These are phyloP conservation scores for Fonsecaea multimorphosa DNA, from an alignment of 2,329 filamentous ascomycete genomes.

Conservation along the genomic window DNA sequence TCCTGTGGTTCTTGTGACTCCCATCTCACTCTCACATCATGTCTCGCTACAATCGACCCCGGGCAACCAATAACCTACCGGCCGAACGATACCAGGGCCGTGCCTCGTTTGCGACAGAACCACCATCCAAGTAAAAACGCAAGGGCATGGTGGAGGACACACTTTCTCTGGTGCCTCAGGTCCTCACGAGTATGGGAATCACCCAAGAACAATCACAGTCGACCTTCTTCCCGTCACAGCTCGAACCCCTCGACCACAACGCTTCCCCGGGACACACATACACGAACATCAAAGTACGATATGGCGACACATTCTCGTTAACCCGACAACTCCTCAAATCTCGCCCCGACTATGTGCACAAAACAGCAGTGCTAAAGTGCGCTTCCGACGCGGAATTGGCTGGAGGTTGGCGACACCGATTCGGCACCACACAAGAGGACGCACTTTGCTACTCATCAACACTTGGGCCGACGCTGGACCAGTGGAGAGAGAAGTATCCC, in stretches of 20 bases:
- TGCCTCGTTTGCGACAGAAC: slow-evolving; percentile 16
- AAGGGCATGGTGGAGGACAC: slow-evolving; percentile 17
- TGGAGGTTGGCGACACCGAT: slow-evolving; percentile 25
- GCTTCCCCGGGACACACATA: slow-evolving; percentile 8
- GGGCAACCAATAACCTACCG: slow-evolving; percentile 18
- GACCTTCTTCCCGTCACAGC: slow-evolving; percentile 20
- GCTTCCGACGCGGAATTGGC: slow-evolving; percentile 21
- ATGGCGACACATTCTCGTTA: slow-evolving; percentile 21
- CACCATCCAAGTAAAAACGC: slow-evolving; percentile 14
- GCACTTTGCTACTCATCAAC: slow-evolving; percentile 24
- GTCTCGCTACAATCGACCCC: slow-evolving; percentile 16
- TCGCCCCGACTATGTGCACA: slow-evolving; percentile 20
- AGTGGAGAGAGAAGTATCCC: slow-evolving; percentile 15
- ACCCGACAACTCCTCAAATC: slow-evolving; percentile 11
- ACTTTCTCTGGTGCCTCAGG: slow-evolving; percentile 1
- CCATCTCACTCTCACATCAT: not conserved
- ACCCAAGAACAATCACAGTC: slow-evolving; percentile 15
- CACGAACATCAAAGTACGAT: slow-evolving; percentile 15
- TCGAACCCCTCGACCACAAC: slow-evolving; percentile 12
- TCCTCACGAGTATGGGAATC: slow-evolving; percentile 11
- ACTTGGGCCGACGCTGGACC: slow-evolving; percentile 18
- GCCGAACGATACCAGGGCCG: slow-evolving; percentile 24
- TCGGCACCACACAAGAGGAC: slow-evolving; percentile 22
- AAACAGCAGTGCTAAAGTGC: slow-evolving; percentile 22
- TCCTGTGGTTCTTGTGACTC: no score